A percentile compares a stretch with the other conserved stretches of the same genome.
phyloP scores from a whole-genome alignment of 1,139 yeast species.

The Lipomyces yarrowii region DNA sequence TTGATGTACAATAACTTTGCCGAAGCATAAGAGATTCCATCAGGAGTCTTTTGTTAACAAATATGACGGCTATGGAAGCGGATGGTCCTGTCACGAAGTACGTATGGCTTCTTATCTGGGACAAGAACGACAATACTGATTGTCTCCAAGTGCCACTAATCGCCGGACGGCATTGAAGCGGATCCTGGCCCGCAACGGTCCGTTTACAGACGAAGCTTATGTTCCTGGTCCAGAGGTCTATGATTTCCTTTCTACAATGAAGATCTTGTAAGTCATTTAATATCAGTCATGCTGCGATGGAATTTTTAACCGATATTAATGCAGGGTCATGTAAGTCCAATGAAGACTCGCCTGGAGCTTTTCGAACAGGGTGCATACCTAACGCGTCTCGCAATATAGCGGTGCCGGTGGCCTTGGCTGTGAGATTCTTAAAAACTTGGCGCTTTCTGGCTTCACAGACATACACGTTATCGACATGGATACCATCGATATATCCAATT shows the following conservation, averaged over 20 bases:
- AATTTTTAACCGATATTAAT: not conserved
- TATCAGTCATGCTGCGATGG: not conserved
- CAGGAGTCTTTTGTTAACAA: not conserved
- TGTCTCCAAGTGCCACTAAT: not conserved
- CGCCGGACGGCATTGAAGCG: constrained; percentile 21
- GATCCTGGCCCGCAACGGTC: constrained; percentile 43
- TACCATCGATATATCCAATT: constrained; percentile 84
- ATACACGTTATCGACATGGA: constrained; percentile 94
- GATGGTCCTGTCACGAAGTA: not conserved
- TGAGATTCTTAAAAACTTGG: constrained; percentile 83
- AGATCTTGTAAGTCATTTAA: constrained; percentile 40
- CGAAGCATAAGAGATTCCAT: not conserved
- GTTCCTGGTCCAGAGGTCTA: constrained; percentile 42
- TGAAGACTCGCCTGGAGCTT: too few relatives aligned
- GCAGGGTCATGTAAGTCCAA: constrained; percentile 14
- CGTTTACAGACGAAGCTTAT: constrained; percentile 45
- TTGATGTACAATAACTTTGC: not conserved
- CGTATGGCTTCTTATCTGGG: not conserved
- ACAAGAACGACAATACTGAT: not conserved
- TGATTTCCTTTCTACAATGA: constrained; percentile 39
- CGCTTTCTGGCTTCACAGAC: constrained; percentile 70
- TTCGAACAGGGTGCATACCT: not conserved
- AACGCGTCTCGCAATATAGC: constrained; percentile 42
- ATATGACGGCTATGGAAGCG: constrained; percentile 1
- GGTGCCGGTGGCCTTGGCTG: constrained; percentile 99